These are phyloP conservation scores for Glycyrrhiza uralensis DNA, from an alignment of 306 rosid species.

Conservation along the genomic window DNA sequence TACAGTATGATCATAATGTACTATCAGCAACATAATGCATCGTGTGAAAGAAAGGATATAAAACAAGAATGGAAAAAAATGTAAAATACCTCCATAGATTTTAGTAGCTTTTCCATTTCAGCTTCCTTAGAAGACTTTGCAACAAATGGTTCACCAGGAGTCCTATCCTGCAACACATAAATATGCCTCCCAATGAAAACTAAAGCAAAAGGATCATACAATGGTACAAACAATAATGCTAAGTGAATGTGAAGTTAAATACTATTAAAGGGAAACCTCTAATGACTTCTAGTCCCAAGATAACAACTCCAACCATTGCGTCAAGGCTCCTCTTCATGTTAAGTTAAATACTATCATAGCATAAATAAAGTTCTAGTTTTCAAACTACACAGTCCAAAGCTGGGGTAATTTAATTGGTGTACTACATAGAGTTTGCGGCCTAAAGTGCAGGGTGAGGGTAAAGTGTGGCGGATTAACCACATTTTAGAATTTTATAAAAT, in stretches of 20 bases:
- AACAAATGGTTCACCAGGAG: slow-evolving; percentile 81
- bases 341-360: slow-evolving; percentile 11
- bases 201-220: not conserved
- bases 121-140: slow-evolving; percentile 88
- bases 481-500: not conserved
- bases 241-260: not conserved
- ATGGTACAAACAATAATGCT: slow-evolving; percentile 2
- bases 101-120: slow-evolving; percentile 86
- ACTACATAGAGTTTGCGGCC: not conserved
- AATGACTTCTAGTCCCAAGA: not conserved
- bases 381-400: not conserved
- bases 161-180: slow-evolving; percentile 59
- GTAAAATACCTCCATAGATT: slow-evolving; percentile 84
- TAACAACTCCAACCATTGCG: no score
- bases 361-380: not conserved
- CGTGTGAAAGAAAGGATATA: not conserved
- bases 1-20: slow-evolving; percentile 8
- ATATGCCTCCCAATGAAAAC: not conserved
- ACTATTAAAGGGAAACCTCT: not conserved
- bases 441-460: not conserved
- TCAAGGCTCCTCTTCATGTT: not conserved
- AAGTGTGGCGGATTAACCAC: not conserved
- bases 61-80: not conserved
- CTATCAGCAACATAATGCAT: not conserved
- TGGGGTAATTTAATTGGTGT: not conserved